Base-by-base conservation (phyloP, 1,284 basidiomycete species). In the Rhodofomes roseus region DNA sequence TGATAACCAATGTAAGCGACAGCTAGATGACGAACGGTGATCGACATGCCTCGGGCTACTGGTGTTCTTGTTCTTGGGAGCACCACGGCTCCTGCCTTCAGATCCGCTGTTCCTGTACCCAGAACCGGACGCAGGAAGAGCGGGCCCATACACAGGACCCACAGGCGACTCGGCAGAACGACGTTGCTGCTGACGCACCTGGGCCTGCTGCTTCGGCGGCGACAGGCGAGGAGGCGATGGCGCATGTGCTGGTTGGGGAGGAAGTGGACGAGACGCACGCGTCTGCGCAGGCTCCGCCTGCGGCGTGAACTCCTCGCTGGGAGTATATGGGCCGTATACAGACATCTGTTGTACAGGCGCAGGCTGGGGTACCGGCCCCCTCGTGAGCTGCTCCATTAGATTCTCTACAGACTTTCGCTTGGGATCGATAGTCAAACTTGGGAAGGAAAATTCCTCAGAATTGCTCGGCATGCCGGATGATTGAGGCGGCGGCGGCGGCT, bases 381-480 rank as follows among this genome's bases (percentile, higher is more conserved):
- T 79, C 31, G 85, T 84, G 18, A 90, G 71, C 66, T 88, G 85
- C 62, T 90, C 89, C 66, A 92, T 77, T 43, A 91, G 74, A 66
- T 90, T 90, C 67, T 90, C 89, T 56, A 91, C 87, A 2, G 89
- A 91, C 70, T 89, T 87, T 60, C 86, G 81, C 75, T 90, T 90
- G 23, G 88, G 85, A 64, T 91, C 87, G 20, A 76, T 72, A 39
- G 78, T 74, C 5, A 79, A 74, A 67, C 83, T 81, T 9, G 78
- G 76, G 68, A 81, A 79, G 8, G 80, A 62, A 25, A 65, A 75
- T 53, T 88, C 85, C 43, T 89, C 87, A 29, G 41, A 18, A 59
- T 76, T 80, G 55, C 77, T 81, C 22, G 81, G 77, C 12, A 76
- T 66, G 50, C 73, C 73, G 0, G 78, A 60, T 4, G 75, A 71